Percentiles rank a stretch among this genome's conserved stretches.
phyloP scores from a whole-genome alignment of 257 asterid species.

The Nicotiana undulata region DNA sequence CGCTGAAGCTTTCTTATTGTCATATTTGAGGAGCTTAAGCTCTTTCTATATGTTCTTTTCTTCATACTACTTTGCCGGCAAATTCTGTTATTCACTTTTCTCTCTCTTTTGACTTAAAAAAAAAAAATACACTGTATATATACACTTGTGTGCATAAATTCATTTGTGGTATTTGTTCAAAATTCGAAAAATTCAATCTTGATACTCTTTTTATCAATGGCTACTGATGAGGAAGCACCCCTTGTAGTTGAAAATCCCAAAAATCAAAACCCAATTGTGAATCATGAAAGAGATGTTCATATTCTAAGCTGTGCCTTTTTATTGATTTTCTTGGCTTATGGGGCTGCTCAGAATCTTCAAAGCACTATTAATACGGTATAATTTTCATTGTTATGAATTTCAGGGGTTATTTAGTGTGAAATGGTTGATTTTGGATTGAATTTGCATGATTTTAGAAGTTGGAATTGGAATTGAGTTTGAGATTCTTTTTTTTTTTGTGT shows the following conservation, averaged over 20 bases:
- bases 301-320: slow-evolving; percentile 74
- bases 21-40: background rate
- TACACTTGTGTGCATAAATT: background rate
- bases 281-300: slow-evolving; percentile 65
- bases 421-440: background rate
- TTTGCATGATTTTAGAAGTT: background rate
- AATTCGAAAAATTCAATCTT: background rate
- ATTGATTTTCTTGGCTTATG: slow-evolving; percentile 81
- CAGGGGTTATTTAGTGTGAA: background rate
- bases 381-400: background rate
- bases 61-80: slow-evolving; percentile 2
- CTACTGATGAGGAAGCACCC: slow-evolving; percentile 57
- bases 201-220: slow-evolving; percentile 35
- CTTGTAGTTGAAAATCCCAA: slow-evolving; percentile 23
- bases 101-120: background rate
- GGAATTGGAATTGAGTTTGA: background rate
- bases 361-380: slow-evolving; percentile 81
- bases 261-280: slow-evolving; percentile 17
- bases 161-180: background rate
- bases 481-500: too few species aligned
- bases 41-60: background rate
- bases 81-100: background rate
- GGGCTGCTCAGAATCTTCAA: slow-evolving; percentile 95
- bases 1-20: background rate
- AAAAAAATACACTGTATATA: background rate